Percentiles rank a stretch among this genome's conserved stretches.
These are phyloP conservation scores for Phallus indusiatus DNA, from an alignment of 768 basidiomycete genomes.

Conservation along the genomic window DNA sequence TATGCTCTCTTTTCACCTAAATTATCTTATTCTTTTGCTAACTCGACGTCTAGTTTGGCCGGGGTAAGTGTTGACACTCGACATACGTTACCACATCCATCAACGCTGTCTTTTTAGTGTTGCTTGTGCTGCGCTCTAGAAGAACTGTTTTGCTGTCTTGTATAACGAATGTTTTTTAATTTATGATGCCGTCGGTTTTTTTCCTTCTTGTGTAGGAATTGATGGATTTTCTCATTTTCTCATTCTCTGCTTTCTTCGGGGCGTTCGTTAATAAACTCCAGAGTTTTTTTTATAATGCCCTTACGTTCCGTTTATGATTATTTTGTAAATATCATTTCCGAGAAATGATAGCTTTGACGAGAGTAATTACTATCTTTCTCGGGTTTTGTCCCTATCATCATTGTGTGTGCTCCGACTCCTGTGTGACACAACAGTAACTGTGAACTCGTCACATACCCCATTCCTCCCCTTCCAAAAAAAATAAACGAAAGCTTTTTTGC, in stretches of 20 bases:
- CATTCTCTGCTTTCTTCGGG: background rate
- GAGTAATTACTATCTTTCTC: background rate
- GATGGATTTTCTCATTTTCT: background rate
- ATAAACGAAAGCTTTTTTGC: background rate
- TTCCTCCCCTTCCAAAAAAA: background rate
- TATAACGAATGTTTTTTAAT: background rate
- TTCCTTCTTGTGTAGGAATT: background rate
- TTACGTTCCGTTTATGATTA: background rate
- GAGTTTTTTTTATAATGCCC: background rate
- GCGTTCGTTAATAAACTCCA: background rate
- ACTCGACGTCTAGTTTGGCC: conserved; percentile 8
- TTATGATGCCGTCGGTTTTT: too few relatives aligned
- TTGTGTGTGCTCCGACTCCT: background rate
- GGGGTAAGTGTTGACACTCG: conserved; percentile 7
- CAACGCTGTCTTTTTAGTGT: background rate
- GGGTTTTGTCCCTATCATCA: background rate
- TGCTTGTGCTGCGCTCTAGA: conserved; percentile 63
- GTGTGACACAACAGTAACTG: background rate
- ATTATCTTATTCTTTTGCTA: background rate
- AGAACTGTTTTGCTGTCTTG: conserved; percentile 36
- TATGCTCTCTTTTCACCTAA: conserved; percentile 42
- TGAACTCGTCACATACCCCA: conserved; percentile 12
- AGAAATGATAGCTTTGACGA: background rate
- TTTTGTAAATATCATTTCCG: background rate
- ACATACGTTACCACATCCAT: conserved; percentile 17